A percentile compares a stretch with the other conserved stretches of the same genome.
Conservation (phyloP, 305 asterid genomes). For the Solanum aculeatissimum region DNA sequence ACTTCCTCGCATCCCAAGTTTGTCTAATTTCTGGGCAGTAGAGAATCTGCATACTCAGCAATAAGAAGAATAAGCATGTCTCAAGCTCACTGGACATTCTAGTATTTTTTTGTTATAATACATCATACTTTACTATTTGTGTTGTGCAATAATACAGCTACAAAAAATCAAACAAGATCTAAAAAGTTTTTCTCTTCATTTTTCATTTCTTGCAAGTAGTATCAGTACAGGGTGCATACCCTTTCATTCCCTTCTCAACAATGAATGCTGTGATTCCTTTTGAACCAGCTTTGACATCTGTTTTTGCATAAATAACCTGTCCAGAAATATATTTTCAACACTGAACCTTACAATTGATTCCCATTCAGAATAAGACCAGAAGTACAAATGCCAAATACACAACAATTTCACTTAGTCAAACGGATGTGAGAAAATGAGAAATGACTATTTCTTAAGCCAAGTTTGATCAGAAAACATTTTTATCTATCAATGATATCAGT, state of each 20-base stretch:
- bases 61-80: slow-evolving; percentile 11
- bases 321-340: slow-evolving; percentile 9
- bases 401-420: neutral
- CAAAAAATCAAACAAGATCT: neutral
- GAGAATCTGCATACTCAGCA: slow-evolving; percentile 63
- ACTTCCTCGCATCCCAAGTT: slow-evolving; percentile 99
- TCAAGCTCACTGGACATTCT: neutral
- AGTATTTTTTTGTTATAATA: neutral
- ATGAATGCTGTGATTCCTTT: slow-evolving; percentile 98
- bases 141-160: neutral
- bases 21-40: slow-evolving; percentile 97
- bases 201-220: neutral
- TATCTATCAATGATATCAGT: neutral
- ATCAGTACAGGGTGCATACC: slow-evolving; percentile 48
- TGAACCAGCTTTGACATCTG: slow-evolving; percentile 64
- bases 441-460: neutral
- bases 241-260: slow-evolving; percentile 89
- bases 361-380: neutral
- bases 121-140: neutral
- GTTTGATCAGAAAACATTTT: neutral
- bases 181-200: neutral
- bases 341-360: neutral
- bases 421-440: neutral
- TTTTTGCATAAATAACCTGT: slow-evolving; percentile 97
- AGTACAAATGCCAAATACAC: neutral